A percentile compares a stretch with the other conserved stretches of the same genome.
Conservation (phyloP, 805 yeast genomes). For the Lipomyces japonicus region DNA sequence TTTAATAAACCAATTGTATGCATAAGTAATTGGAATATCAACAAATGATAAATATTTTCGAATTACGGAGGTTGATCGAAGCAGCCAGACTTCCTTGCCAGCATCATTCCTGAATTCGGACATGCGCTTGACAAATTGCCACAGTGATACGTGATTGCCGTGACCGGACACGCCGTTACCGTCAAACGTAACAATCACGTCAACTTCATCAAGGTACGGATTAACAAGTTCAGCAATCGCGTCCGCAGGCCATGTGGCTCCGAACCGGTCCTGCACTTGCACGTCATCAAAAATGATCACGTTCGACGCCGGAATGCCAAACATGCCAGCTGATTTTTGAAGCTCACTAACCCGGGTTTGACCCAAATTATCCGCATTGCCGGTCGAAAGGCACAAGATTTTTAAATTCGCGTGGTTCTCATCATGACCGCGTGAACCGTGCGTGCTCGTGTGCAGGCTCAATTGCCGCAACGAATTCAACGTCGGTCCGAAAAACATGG, state of each 20-base stretch:
- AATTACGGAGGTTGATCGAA: slow-evolving; percentile 37
- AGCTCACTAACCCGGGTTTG: slow-evolving; percentile 58
- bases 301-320: slow-evolving; percentile 45
- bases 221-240: slow-evolving; percentile 43
- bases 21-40: slow-evolving; percentile 36
- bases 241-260: slow-evolving; percentile 55
- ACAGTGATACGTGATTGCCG: slow-evolving; percentile 74
- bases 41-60: slow-evolving; percentile 39
- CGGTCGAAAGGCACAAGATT: slow-evolving; percentile 53
- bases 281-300: slow-evolving; percentile 50
- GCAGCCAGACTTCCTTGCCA: slow-evolving; percentile 32
- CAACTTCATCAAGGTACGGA: slow-evolving; percentile 31
- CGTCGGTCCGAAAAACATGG: slow-evolving; percentile 92
- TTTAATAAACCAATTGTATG: slow-evolving; percentile 17
- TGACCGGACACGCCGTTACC: slow-evolving; percentile 77
- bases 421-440: slow-evolving; percentile 1
- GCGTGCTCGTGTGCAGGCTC: slow-evolving; percentile 25
- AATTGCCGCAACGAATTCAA: slow-evolving; percentile 44
- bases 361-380: slow-evolving; percentile 76
- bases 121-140: slow-evolving; percentile 43
- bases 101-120: slow-evolving; percentile 29
- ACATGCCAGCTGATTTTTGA: slow-evolving; percentile 47
- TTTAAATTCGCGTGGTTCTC: slow-evolving; percentile 4
- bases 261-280: slow-evolving; percentile 67
- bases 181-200: slow-evolving; percentile 73